These are phyloP conservation scores for Eutreptiella sp. DNA, from an alignment of 208 protist genomes.

Conservation along the genomic window DNA sequence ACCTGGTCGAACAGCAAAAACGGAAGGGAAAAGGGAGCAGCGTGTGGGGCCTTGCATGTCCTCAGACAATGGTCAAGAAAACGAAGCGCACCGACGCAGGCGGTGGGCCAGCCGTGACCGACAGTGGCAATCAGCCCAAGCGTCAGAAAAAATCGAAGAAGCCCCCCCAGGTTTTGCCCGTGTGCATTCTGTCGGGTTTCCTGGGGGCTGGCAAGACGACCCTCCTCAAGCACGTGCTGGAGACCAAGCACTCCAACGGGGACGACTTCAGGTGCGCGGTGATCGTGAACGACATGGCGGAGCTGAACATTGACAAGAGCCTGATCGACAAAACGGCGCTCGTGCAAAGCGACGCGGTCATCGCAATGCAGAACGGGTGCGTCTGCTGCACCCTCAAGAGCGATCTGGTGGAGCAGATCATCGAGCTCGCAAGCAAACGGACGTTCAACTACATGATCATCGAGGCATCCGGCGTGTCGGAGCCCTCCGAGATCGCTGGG, in stretches of 20 bases:
- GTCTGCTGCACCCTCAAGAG: constrained; percentile 67
- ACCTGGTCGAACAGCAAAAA: too few species aligned
- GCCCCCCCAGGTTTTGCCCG: too few species aligned
- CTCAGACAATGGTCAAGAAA: too few species aligned
- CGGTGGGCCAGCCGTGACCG: too few species aligned
- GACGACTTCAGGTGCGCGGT: constrained; percentile 44
- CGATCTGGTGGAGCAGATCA: constrained; percentile 54
- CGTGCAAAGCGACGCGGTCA: constrained; percentile 42
- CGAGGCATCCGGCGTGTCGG: constrained; percentile 49
- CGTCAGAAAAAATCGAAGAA: too few species aligned
- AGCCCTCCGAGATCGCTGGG: constrained; percentile 59
- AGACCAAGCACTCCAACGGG: too few species aligned
- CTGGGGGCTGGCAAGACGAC: constrained; percentile 61
- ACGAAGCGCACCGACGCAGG: too few species aligned
- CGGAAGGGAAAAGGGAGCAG: too few species aligned
- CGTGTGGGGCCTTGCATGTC: too few species aligned
- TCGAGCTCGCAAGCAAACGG: constrained; percentile 38
- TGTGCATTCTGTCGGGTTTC: constrained; percentile 48
- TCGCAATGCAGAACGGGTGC: constrained; percentile 49
- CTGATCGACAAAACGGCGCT: constrained; percentile 37
- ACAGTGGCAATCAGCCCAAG: too few species aligned
- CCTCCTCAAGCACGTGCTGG: constrained; percentile 58
- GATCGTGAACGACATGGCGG: constrained; percentile 74
- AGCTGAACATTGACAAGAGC: constrained; percentile 53
- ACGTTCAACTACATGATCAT: constrained; percentile 66